Conservation (phyloP, 2,329 filamentous ascomycete species). For the Raffaelea arxii region DNA sequence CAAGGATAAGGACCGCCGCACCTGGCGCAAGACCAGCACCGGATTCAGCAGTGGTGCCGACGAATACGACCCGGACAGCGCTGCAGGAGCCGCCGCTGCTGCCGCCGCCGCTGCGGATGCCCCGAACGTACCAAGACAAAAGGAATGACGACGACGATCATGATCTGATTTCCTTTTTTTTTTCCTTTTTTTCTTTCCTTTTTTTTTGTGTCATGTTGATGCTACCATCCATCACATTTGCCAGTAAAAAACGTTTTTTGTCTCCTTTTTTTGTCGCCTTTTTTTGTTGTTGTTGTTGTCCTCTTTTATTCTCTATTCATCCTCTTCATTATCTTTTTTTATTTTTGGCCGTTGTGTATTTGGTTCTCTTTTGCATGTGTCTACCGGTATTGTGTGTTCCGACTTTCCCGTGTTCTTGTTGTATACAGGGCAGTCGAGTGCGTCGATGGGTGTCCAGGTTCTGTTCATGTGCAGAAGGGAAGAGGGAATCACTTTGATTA, state of each 20-base stretch:
- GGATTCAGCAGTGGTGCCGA: neutral
- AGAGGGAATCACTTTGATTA: no score
- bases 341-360: neutral
- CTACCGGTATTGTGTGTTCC: no score
- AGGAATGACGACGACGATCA: neutral
- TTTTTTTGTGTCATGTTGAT: neutral
- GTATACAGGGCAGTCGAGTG: neutral
- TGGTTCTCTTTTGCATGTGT: no score
- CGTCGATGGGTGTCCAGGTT: no score
- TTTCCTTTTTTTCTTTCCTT: neutral
- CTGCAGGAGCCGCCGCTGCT: conserved; percentile 13
- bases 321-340: neutral
- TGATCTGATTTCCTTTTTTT: neutral
- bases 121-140: conserved; percentile 1
- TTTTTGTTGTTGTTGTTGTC: neutral
- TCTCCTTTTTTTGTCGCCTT: neutral
- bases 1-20: conserved; percentile 15
- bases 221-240: no score
- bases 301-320: neutral
- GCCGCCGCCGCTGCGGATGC: conserved; percentile 2
- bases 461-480: no score
- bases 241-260: no score
- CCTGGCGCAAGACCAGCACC: neutral
- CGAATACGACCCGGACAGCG: neutral
- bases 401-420: neutral